phyloP scores from a whole-genome alignment of 1,284 basidiomycete genomes.

The Hypsizygus ulmarius region DNA sequence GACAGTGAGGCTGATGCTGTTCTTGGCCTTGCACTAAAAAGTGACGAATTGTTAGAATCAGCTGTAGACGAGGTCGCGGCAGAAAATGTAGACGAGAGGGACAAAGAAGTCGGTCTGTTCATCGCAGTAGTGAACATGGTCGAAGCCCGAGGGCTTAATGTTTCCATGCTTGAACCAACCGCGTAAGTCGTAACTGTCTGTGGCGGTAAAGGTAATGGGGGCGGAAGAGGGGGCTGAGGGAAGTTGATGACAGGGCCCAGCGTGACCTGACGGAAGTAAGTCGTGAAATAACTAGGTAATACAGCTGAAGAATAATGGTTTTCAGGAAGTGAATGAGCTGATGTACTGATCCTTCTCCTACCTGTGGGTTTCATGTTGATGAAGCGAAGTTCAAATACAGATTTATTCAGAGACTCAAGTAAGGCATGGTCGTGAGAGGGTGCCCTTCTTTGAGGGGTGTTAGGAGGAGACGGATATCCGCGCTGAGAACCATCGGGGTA shows the following conservation, averaged over 20 bases:
- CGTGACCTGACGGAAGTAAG: slow-evolving; percentile 65
- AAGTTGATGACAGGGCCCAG: slow-evolving; percentile 61
- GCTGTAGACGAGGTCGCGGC: slow-evolving; percentile 28
- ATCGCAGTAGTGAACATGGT: slow-evolving; percentile 27
- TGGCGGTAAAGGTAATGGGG: slow-evolving; percentile 56
- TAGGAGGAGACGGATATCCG: slow-evolving; percentile 31
- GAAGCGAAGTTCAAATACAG: slow-evolving; percentile 63
- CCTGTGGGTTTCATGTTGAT: slow-evolving; percentile 65
- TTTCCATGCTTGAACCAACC: slow-evolving; percentile 32
- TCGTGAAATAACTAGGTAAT: slow-evolving; percentile 66
- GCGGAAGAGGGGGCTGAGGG: slow-evolving; percentile 69
- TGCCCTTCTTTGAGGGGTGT: slow-evolving; percentile 29
- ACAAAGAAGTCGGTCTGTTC: slow-evolving; percentile 42
- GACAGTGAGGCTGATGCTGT: slow-evolving; percentile 32
- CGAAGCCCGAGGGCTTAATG: slow-evolving; percentile 31
- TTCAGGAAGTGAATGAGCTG: neutral
- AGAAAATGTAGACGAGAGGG: slow-evolving; percentile 43
- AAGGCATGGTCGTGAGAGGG: slow-evolving; percentile 57
- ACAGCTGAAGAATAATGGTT: slow-evolving; percentile 42
- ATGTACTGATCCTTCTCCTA: slow-evolving; percentile 13
- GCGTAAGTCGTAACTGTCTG: slow-evolving; percentile 41
- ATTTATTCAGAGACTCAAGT: slow-evolving; percentile 60
- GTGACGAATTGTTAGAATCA: slow-evolving; percentile 26
- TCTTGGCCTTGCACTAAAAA: slow-evolving; percentile 27
- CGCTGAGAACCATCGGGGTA: slow-evolving; percentile 44